Evolutionary conservation across 495 filamentous ascomycete species (phyloP).

Genomic region (Lepraria neglecta): DNA sequence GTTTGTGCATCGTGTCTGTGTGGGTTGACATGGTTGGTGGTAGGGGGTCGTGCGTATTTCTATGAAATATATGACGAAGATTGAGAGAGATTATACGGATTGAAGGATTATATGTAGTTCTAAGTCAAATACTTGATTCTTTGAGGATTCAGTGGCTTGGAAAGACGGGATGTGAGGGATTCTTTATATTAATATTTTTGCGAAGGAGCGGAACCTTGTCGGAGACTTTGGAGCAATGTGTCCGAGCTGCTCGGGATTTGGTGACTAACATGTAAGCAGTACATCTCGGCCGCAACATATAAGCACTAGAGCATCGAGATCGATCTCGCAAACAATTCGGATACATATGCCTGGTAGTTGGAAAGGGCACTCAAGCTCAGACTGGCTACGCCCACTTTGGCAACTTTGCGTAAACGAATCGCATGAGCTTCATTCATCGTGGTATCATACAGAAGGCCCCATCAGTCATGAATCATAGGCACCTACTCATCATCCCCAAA

Average conservation of each 20-base stretch:
- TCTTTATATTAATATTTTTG: neutral
- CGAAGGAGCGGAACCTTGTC: conserved; percentile 3
- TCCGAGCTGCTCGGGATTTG: neutral
- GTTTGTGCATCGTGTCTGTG: neutral
- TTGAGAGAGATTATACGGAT: no score
- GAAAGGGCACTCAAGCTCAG: neutral
- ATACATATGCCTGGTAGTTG: no score
- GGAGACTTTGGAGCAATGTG: conserved; percentile 10
- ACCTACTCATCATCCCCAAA: conserved; percentile 13
- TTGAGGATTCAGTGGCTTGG: neutral
- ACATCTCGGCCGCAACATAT: neutral
- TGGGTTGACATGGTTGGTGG: neutral
- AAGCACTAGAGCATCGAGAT: neutral
- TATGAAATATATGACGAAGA: no score
- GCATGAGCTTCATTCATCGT: neutral
- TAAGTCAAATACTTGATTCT: neutral
- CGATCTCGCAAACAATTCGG: no score
- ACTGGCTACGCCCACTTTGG: neutral
- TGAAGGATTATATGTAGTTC: no score
- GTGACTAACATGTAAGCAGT: neutral
- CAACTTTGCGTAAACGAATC: no score
- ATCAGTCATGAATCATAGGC: neutral
- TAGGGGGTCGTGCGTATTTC: no score
- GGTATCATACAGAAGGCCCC: neutral
- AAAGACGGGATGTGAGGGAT: neutral